Evolutionary conservation across 164 flowering plant species (phyloP).

Genomic region (Sextonia rubra): DNA sequence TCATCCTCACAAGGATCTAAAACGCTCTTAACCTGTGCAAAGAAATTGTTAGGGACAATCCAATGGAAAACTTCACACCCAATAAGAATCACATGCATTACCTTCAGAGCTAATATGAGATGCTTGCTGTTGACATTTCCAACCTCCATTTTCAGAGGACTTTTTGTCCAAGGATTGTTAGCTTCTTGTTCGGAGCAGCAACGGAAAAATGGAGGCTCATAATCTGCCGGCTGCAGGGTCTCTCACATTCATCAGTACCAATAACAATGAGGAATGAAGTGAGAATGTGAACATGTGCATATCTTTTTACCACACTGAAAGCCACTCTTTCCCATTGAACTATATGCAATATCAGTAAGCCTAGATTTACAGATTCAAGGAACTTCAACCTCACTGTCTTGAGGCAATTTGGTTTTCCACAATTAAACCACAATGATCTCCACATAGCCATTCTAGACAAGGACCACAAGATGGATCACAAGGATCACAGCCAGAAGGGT

Average conservation of each 20-base stretch:
- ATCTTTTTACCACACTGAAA: neutral
- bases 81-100: conserved; percentile 10
- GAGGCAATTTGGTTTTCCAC: no score
- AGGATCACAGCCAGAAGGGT: no score
- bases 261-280: neutral
- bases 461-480: no score
- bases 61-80: neutral
- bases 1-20: conserved; percentile 98
- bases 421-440: no score
- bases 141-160: conserved; percentile 83
- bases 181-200: conserved; percentile 77
- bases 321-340: neutral
- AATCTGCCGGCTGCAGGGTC: conserved; percentile 71
- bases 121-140: conserved; percentile 98
- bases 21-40: conserved; percentile 75
- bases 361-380: no score
- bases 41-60: neutral
- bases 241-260: no score
- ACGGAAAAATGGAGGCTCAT: conserved; percentile 93
- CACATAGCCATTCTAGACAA: no score
- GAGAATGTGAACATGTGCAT: neutral
- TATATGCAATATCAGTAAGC: no score
- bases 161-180: conserved; percentile 60
- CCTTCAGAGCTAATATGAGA: conserved; percentile 80
- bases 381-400: no score